Conservation (phyloP, 2,329 filamentous ascomycete species). For the Ophiocordyceps robertsii region DNA sequence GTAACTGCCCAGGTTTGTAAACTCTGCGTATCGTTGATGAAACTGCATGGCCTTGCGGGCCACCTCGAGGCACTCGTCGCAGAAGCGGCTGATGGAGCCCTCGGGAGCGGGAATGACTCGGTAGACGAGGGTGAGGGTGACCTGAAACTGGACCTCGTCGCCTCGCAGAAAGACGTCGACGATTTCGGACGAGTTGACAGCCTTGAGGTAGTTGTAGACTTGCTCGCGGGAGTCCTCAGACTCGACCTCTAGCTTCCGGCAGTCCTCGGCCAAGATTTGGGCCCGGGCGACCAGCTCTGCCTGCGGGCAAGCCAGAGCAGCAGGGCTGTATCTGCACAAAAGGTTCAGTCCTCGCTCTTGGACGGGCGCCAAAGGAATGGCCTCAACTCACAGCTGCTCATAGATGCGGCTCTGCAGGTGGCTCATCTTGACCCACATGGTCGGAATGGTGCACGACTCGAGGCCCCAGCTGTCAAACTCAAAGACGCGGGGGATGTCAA, state of each 20-base stretch:
- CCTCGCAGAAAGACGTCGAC: constrained; percentile 30
- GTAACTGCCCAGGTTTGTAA: constrained; percentile 25
- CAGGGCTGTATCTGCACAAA: constrained; percentile 32
- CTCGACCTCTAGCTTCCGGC: constrained; percentile 21
- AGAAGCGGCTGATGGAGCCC: constrained; percentile 29
- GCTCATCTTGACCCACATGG: constrained; percentile 40
- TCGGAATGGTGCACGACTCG: constrained; percentile 25
- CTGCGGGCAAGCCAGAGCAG: constrained; percentile 25
- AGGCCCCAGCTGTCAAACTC: constrained; percentile 27
- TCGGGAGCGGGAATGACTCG: constrained; percentile 34
- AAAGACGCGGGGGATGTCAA: constrained; percentile 32
- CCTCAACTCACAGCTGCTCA: constrained; percentile 24
- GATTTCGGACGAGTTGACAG: constrained; percentile 23
- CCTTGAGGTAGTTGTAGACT: constrained; percentile 22
- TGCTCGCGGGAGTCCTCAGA: constrained; percentile 20
- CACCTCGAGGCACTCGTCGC: constrained; percentile 32
- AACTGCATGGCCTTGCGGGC: constrained; percentile 33
- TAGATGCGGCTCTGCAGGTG: constrained; percentile 47
- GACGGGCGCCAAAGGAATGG: neutral
- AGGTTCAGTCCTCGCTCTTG: too few relatives aligned
- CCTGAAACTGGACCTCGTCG: constrained; percentile 33
- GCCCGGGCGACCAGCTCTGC: constrained; percentile 26
- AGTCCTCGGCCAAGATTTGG: constrained; percentile 22
- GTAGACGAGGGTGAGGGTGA: constrained; percentile 37
- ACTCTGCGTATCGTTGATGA: constrained; percentile 30